phyloP scores from a whole-genome alignment of 2,329 filamentous ascomycete species.

The Diaporthe destruens region DNA sequence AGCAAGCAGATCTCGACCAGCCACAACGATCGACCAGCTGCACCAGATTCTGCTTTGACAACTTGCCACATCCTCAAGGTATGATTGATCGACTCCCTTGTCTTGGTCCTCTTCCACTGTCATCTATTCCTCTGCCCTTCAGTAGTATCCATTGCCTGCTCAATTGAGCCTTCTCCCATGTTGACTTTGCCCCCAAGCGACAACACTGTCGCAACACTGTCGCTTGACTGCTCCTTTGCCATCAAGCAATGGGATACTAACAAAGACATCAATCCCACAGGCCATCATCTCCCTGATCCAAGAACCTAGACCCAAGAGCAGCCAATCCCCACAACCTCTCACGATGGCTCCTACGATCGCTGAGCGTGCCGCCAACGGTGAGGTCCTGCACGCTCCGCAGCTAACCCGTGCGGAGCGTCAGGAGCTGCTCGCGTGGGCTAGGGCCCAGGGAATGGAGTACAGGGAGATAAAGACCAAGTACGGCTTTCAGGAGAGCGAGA shows the following conservation, averaged over 20 bases:
- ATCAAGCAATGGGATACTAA: neutral
- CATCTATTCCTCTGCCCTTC: too few relatives aligned
- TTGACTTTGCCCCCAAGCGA: neutral
- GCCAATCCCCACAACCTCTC: neutral
- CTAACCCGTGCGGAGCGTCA: neutral
- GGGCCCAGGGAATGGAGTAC: neutral
- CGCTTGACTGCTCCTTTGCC: neutral
- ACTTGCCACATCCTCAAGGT: neutral
- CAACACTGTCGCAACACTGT: neutral
- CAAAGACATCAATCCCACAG: neutral
- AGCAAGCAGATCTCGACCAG: neutral
- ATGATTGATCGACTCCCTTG: neutral
- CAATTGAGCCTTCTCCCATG: neutral
- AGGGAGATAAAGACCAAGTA: neutral
- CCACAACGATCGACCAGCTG: neutral
- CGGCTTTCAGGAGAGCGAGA: neutral
- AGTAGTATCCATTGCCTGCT: neutral
- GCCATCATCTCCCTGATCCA: too few relatives aligned
- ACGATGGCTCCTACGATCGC: constrained; percentile 20
- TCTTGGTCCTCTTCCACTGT: neutral
- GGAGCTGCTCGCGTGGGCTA: constrained; percentile 1
- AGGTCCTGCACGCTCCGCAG: neutral
- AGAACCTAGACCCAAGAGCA: neutral
- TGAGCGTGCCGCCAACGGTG: neutral
- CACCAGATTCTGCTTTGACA: neutral